Evolutionary conservation across 139 green algal species (phyloP).

Genomic region (Asterochloris sp.): DNA sequence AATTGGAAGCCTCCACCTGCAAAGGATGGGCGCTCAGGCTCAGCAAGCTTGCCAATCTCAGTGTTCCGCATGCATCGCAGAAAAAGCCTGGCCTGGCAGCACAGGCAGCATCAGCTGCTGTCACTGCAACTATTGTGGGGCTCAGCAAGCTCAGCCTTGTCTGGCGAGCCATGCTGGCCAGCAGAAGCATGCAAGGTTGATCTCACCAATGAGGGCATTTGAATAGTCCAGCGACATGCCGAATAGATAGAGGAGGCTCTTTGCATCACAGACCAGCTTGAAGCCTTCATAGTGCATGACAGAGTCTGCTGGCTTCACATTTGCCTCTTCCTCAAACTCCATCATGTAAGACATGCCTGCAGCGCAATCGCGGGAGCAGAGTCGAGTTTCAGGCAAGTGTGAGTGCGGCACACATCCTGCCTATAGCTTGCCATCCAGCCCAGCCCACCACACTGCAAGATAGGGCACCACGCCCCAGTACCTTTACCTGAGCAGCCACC

Average conservation of each 20-base stretch:
- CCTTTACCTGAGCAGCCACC: constrained; percentile 53
- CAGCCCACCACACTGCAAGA: no score
- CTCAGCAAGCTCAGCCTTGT: no score
- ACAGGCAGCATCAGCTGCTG: no score
- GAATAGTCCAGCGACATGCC: constrained; percentile 83
- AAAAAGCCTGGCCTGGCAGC: no score
- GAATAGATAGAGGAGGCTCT: constrained; percentile 92
- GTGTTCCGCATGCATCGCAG: no score
- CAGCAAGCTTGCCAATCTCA: no score
- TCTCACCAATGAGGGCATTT: constrained; percentile 60
- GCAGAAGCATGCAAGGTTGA: no score
- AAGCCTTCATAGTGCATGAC: constrained; percentile 56
- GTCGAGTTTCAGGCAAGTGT: background rate
- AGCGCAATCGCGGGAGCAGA: constrained; percentile 1
- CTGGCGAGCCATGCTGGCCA: no score
- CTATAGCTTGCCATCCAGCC: no score
- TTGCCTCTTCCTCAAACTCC: constrained; percentile 80
- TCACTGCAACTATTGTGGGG: no score
- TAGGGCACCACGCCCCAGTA: background rate
- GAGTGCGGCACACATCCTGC: no score
- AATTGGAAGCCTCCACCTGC: constrained; percentile 75
- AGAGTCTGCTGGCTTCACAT: constrained; percentile 55
- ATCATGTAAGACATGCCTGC: constrained; percentile 79
- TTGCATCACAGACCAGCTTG: constrained; percentile 79
- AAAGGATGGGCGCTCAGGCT: no score